Evolutionary conservation across 108 stramenopile species (phyloP).

Genomic region (Schizochytrium sp.): DNA sequence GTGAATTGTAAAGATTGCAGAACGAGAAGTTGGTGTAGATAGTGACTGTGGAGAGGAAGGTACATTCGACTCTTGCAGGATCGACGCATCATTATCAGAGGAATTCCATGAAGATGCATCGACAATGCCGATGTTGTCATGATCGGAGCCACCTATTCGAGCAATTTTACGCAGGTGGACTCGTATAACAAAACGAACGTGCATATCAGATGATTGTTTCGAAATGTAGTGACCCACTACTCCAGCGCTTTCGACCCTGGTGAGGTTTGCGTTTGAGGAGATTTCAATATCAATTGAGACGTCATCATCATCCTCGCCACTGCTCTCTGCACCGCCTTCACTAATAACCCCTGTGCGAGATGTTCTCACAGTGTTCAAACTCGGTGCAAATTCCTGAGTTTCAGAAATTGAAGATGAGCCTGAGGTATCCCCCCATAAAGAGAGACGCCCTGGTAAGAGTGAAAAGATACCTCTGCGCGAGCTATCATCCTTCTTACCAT

Average conservation of each 20-base stretch:
- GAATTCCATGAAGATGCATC: background rate
- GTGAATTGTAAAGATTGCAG: background rate
- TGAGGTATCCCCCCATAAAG: background rate
- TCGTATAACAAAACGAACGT: slow-evolving; percentile 52
- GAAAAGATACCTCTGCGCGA: background rate
- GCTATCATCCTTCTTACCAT: background rate
- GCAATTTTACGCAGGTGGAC: slow-evolving; percentile 51
- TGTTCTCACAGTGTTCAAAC: background rate
- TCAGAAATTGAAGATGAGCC: background rate
- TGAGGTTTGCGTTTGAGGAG: background rate
- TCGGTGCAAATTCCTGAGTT: background rate
- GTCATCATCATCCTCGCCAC: background rate
- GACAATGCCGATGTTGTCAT: background rate
- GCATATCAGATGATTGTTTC: slow-evolving; percentile 15
- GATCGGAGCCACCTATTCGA: background rate
- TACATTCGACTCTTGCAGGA: background rate
- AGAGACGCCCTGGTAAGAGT: background rate
- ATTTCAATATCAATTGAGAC: slow-evolving; percentile 1
- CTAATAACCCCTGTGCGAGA: background rate
- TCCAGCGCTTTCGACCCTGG: slow-evolving; percentile 6
- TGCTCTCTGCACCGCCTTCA: background rate
- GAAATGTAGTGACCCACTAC: slow-evolving; percentile 45
- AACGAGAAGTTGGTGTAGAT: background rate
- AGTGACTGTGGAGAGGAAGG: background rate
- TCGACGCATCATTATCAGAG: slow-evolving; percentile 11